Base-by-base conservation (phyloP, 2,329 filamentous ascomycete genomes). In the Xylogone sp. region DNA sequence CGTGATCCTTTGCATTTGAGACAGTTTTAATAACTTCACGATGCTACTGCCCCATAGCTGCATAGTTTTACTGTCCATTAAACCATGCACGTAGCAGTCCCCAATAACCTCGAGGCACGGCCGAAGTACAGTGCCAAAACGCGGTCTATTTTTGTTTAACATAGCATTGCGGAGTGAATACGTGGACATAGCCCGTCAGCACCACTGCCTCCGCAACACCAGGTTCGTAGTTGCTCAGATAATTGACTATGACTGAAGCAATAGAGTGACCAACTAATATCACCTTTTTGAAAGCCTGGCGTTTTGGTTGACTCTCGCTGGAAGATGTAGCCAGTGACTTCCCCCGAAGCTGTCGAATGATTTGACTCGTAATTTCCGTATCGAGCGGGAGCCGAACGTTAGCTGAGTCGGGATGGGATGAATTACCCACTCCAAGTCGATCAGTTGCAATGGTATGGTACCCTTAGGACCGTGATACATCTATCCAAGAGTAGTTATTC, bases 381-480 rank as follows among this genome's bases (percentile, higher is more conserved):
- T 39, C 34, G n/a, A 16, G 5, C 5, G 34, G 6, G n/a, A 16
- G 61, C 53, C 46, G 50, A 8, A 52, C 50, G 16, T 44, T 19
- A 20, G 39, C 19, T 6, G 45, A 21, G 20, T 52, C 46, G 19
- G 50, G 50, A 29, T 48, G 46, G 8, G 39, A 21, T 18, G 43
- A 52, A 3, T 27, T 20, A 2, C 50, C 50, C n/a, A 13, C 12
- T 24, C 50, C 50, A 6, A 52, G 46, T 7, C 46, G 46, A 22
- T 52, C 50, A 19, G 49, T 44, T 18, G 50, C 39, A 12, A 52
- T 27, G 19, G 50, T 52, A 10, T 39, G 46, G 46, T 54, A 48
- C 21, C 52, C 51, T 39, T 50, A 27, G 5, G 5, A 5, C n/a
- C 6, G 13, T 18, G 34, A 6, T 6, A 7, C 5, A 16, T 6